A percentile compares a stretch with the other conserved stretches of the same genome.
These are phyloP conservation scores for Aspergillus brasiliensis DNA, from an alignment of 2,329 filamentous ascomycete genomes.

Conservation along the genomic window DNA sequence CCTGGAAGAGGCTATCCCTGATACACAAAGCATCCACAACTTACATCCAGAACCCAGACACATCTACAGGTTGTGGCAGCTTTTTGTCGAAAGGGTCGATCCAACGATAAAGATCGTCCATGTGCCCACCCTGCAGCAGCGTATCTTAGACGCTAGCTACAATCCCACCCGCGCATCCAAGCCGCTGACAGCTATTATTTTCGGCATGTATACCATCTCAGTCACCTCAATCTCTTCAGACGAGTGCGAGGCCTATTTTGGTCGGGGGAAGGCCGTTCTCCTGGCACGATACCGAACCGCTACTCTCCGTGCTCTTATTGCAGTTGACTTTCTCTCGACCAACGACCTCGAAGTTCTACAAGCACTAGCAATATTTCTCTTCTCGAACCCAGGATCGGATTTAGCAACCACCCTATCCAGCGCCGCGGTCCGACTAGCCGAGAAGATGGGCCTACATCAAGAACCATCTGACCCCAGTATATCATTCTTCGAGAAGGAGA, in stretches of 20 bases:
- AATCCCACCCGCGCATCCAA: slow-evolving; percentile 52
- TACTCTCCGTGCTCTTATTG: slow-evolving; percentile 47
- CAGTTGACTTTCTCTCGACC: slow-evolving; percentile 43
- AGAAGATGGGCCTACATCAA: slow-evolving; percentile 66
- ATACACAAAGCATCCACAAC: slow-evolving; percentile 38
- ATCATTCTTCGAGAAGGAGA: slow-evolving; percentile 62
- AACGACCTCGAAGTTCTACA: slow-evolving; percentile 45
- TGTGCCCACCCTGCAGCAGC: slow-evolving; percentile 62
- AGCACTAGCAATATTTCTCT: slow-evolving; percentile 56
- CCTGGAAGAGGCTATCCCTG: slow-evolving; percentile 52
- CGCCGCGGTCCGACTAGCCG: slow-evolving; percentile 55
- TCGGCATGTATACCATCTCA: slow-evolving; percentile 67
- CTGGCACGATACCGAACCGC: slow-evolving; percentile 43
- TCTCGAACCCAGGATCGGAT: slow-evolving; percentile 40
- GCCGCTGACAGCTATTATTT: slow-evolving; percentile 42
- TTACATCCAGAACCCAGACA: slow-evolving; percentile 19
- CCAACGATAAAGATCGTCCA: slow-evolving; percentile 67
- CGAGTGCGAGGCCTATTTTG: slow-evolving; percentile 52
- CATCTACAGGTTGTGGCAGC: slow-evolving; percentile 25
- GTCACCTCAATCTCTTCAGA: slow-evolving; percentile 56
- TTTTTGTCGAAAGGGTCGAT: slow-evolving; percentile 23
- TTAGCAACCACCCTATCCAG: neutral
- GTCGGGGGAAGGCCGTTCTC: slow-evolving; percentile 28
- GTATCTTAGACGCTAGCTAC: slow-evolving; percentile 61
- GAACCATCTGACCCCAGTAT: slow-evolving; percentile 55